Evolutionary conservation across 108 stramenopile species (phyloP).

Genomic region (Skeletonema costatum): DNA sequence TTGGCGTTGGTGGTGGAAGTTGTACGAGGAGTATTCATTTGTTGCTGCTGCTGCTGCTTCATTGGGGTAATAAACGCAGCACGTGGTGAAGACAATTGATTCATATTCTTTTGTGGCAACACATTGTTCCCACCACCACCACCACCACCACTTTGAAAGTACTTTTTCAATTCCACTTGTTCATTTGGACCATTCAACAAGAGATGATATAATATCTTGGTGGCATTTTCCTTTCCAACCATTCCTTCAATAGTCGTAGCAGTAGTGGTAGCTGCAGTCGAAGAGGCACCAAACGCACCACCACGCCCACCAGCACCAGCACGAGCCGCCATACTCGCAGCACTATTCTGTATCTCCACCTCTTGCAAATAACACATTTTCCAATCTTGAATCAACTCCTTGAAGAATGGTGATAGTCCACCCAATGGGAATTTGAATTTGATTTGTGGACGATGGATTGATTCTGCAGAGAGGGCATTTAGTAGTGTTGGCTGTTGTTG

Average conservation of each 20-base stretch:
- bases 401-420: conserved; percentile 1
- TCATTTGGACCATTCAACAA: conserved; percentile 4
- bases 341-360: background rate
- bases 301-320: background rate
- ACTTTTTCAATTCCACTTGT: conserved; percentile 16
- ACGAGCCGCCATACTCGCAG: background rate
- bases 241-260: background rate
- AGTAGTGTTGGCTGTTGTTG: conserved; percentile 55
- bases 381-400: conserved; percentile 25
- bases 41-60: background rate
- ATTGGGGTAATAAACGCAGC: background rate
- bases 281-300: background rate
- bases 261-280: background rate
- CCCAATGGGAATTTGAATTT: conserved; percentile 60
- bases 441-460: conserved; percentile 63
- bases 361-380: conserved; percentile 21
- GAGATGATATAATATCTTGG: conserved; percentile 20
- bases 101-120: conserved; percentile 5
- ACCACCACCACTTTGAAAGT: conserved; percentile 17
- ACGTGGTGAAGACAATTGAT: conserved; percentile 5
- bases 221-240: conserved; percentile 41
- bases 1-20: conserved; percentile 7
- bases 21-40: background rate
- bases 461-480: conserved; percentile 69
- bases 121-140: background rate